phyloP scores from a whole-genome alignment of 2,329 filamentous ascomycete species.

The Alternaria sp. region DNA sequence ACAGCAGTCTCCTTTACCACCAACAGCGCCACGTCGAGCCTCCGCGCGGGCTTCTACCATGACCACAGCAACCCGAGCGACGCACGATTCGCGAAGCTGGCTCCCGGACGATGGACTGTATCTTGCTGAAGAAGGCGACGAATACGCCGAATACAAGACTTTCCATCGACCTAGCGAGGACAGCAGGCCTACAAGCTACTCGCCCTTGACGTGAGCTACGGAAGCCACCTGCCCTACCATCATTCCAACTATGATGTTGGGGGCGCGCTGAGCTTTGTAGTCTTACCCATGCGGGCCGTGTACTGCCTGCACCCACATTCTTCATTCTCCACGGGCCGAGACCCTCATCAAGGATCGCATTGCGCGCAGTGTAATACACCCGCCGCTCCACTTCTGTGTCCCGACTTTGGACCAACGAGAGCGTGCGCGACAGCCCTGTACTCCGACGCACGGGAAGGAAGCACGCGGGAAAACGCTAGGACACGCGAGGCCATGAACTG shows the following conservation, averaged over 20 bases:
- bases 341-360: not conserved
- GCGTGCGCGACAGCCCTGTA: not conserved
- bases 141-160: conserved; percentile 22
- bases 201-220: conserved; percentile 19
- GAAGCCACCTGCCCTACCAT: not conserved
- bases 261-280: not conserved
- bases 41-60: conserved; percentile 19
- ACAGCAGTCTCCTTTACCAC: conserved; percentile 3
- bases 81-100: conserved; percentile 29
- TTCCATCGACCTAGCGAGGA: conserved; percentile 18
- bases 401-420: conserved; percentile 25
- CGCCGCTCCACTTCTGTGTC: conserved; percentile 1
- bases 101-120: conserved; percentile 32
- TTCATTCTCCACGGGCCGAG: conserved; percentile 4
- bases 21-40: conserved; percentile 11
- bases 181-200: conserved; percentile 30
- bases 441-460: not conserved
- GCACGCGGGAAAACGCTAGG: conserved; percentile 1
- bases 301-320: not conserved
- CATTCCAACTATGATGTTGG: not conserved
- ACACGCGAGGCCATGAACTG: not conserved
- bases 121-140: conserved; percentile 27
- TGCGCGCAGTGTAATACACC: not conserved
- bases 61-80: conserved; percentile 20
- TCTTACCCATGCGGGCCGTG: not conserved